Percentiles rank a stretch among this genome's conserved stretches.
Evolutionary conservation across 192 early-diverging fungal genomes (phyloP).

Genomic region (Podochytrium sp.): DNA sequence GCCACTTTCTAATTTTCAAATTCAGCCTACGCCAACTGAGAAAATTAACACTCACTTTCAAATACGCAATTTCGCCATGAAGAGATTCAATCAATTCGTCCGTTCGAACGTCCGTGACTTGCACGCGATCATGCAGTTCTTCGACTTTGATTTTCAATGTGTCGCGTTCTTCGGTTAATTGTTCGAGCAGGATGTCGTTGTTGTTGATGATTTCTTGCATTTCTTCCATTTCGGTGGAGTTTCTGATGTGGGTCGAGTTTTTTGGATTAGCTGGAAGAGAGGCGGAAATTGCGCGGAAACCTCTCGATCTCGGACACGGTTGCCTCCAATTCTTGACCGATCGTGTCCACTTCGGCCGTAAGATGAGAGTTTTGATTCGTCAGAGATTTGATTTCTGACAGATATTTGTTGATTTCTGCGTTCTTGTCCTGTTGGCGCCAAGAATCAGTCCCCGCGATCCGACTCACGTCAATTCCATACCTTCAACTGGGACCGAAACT

Average conservation of each 20-base stretch:
- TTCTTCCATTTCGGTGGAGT: constrained; percentile 39
- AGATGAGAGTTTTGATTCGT: constrained; percentile 46
- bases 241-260: constrained; percentile 25
- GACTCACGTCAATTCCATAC: constrained; percentile 6
- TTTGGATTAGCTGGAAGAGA: not conserved
- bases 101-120: constrained; percentile 18
- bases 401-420: constrained; percentile 47
- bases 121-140: constrained; percentile 41
- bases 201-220: constrained; percentile 30
- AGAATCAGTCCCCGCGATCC: not conserved
- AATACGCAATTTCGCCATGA: not conserved
- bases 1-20: not conserved
- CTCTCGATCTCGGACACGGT: constrained; percentile 56
- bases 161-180: constrained; percentile 49
- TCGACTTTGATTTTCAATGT: constrained; percentile 48
- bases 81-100: constrained; percentile 6
- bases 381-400: constrained; percentile 50
- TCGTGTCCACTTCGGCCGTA: constrained; percentile 42
- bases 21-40: not conserved
- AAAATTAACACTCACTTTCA: not conserved
- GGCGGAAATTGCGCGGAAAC: constrained; percentile 32
- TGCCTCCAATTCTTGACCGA: constrained; percentile 55
- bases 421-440: constrained; percentile 53
- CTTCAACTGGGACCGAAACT: constrained; percentile 46
- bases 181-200: constrained; percentile 44